These are phyloP conservation scores for Laetiporus sulphureus DNA, from an alignment of 1,284 basidiomycete species.

Conservation along the genomic window DNA sequence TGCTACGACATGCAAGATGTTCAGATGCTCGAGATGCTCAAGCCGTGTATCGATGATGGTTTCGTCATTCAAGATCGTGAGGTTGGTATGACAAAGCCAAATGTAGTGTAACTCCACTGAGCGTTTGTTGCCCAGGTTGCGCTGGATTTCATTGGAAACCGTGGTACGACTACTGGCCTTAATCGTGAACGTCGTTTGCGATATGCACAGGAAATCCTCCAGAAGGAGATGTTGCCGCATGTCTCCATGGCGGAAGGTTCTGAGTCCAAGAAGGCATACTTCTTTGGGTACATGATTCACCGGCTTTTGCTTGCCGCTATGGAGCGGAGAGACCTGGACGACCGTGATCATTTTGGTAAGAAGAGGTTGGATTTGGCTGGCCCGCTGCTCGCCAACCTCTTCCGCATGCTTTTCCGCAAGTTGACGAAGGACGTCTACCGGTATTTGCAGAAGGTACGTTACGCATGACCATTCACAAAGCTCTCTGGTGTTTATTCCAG, in stretches of 20 bases:
- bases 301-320: constrained; percentile 89
- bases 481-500: neutral
- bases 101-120: constrained; percentile 8
- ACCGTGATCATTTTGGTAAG: constrained; percentile 99
- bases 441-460: constrained; percentile 86
- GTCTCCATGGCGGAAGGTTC: constrained; percentile 95
- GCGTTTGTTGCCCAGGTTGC: constrained; percentile 49
- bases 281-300: constrained; percentile 99
- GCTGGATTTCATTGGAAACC: constrained; percentile 96
- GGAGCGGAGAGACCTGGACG: constrained; percentile 93
- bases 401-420: constrained; percentile 97
- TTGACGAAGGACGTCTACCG: constrained; percentile 96
- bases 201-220: constrained; percentile 96
- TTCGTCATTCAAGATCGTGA: constrained; percentile 98
- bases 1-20: constrained; percentile 97
- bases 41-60: constrained; percentile 98
- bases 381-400: constrained; percentile 90
- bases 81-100: constrained; percentile 34
- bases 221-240: constrained; percentile 98
- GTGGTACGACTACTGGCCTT: constrained; percentile 93
- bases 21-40: constrained; percentile 97
- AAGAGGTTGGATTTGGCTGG: constrained; percentile 97
- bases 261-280: constrained; percentile 98
- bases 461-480: neutral
- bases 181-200: constrained; percentile 89